Base-by-base conservation (phyloP, 169 alveolate species). In the Cryptosporidium ubiquitum region DNA sequence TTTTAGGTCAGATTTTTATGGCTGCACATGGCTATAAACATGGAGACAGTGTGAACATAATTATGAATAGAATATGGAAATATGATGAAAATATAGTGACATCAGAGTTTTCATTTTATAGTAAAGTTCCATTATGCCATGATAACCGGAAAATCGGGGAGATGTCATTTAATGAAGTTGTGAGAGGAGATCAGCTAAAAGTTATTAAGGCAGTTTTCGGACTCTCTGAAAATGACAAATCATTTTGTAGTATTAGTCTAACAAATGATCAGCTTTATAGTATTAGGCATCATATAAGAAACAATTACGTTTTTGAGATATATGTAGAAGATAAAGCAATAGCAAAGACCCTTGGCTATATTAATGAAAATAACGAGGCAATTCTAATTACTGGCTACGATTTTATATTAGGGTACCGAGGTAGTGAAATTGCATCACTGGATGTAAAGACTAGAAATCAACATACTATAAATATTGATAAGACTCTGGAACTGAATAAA, bases 271-370 rank as follows among this genome's bases (percentile, higher is more conserved):
- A 79, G 55, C 79, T 79, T 14, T 40, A 44, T 14, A 58, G 89
- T 23, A 26, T 79, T 10, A 66, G 75, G 69, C 10, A 64, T 18
- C 79, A 58, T 26, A 79, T 79, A 37, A 26, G 42, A 9, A 64
- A 79, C 23, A 58, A 64, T 33, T 58, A 61, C 55, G 75, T 79
- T 42, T 79, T 79, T 42, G 89, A 79, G 26, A 58, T 79, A 4
- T 61, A 61, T n/a, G 68, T 58, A 9, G 89, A 64, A 7, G 89
- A 79, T 37, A 79, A 61, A 31, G 89, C 89, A 79, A 64, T 79
- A 40, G 89, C 89, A n/a, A 79, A 79, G 61, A 58, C 89, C 26
- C 55, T 79, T 9, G 89, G 89, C 0, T 35, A 44, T 40, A 58
- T 61, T 42, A 64, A 79, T 64, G 79, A 58, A 16, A 60, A 61